These are phyloP conservation scores for Diaporthe sp. DNA, from an alignment of 2,329 filamentous ascomycete species.

Conservation along the genomic window DNA sequence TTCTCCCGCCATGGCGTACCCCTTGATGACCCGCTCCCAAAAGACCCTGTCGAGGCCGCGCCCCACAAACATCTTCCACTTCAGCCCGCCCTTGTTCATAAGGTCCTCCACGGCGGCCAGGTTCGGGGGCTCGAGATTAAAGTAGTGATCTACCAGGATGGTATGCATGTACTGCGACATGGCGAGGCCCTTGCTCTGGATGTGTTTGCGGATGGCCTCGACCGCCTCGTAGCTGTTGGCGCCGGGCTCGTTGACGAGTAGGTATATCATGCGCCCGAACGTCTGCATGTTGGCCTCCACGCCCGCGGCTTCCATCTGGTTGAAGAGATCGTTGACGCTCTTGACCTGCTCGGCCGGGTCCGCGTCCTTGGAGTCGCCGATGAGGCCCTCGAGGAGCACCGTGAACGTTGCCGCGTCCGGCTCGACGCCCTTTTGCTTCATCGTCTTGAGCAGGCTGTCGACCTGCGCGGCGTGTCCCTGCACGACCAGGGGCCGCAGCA, in stretches of 20 bases:
- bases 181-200: slow-evolving; percentile 66
- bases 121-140: slow-evolving; percentile 70
- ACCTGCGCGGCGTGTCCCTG: slow-evolving; percentile 63
- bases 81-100: slow-evolving; percentile 66
- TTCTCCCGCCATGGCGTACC: slow-evolving; percentile 71
- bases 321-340: slow-evolving; percentile 68
- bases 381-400: slow-evolving; percentile 75
- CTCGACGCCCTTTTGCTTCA: slow-evolving; percentile 68
- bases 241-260: slow-evolving; percentile 62
- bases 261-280: slow-evolving; percentile 79
- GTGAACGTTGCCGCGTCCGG: slow-evolving; percentile 81
- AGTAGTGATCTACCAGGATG: slow-evolving; percentile 78
- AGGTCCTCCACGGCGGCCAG: slow-evolving; percentile 71
- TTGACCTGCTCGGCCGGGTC: slow-evolving; percentile 63
- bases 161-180: slow-evolving; percentile 79
- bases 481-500: slow-evolving; percentile 73
- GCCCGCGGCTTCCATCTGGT: slow-evolving; percentile 69
- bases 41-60: slow-evolving; percentile 70
- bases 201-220: slow-evolving; percentile 72
- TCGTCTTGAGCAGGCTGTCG: slow-evolving; percentile 67
- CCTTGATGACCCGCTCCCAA: slow-evolving; percentile 79
- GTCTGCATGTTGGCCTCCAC: slow-evolving; percentile 72
- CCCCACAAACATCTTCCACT: slow-evolving; percentile 47
- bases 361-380: slow-evolving; percentile 57
- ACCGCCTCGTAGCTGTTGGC: slow-evolving; percentile 58